Evolutionary conservation across 306 rosid genomes (phyloP).

Genomic region (Echinosophora koreensis): DNA sequence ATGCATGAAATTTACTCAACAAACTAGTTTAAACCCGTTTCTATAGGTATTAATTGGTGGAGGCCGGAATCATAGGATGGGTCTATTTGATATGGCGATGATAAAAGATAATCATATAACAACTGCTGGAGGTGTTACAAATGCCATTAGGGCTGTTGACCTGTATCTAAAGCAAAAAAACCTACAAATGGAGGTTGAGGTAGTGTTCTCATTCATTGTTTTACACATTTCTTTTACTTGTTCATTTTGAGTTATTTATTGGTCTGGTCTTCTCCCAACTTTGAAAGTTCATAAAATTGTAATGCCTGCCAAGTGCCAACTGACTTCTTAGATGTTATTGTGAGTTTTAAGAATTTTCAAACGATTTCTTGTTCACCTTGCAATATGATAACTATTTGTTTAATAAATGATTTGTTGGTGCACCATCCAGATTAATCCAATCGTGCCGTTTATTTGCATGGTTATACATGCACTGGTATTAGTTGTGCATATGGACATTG

Average conservation of each 20-base stretch:
- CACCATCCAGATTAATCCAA: not conserved
- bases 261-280: conserved; percentile 15
- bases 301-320: conserved; percentile 28
- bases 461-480: conserved; percentile 10
- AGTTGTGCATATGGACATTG: not conserved
- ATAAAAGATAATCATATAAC: conserved; percentile 96
- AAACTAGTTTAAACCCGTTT: conserved; percentile 9
- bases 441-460: not conserved
- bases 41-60: conserved; percentile 87
- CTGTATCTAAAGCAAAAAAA: conserved; percentile 68
- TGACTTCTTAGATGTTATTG: not conserved
- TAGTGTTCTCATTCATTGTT: conserved; percentile 46
- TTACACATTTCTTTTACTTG: conserved; percentile 37
- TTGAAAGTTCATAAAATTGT: conserved; percentile 18
- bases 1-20: conserved; percentile 11
- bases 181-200: conserved; percentile 88
- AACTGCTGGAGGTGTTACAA: conserved; percentile 76
- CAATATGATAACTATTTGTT: conserved; percentile 16
- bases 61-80: conserved; percentile 91
- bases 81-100: conserved; percentile 91
- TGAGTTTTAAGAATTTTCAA: not conserved
- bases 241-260: conserved; percentile 1
- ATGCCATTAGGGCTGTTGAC: conserved; percentile 84
- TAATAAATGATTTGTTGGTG: conserved; percentile 27
- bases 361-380: conserved; percentile 22